Evolutionary conservation across 2,329 filamentous ascomycete species (phyloP), one percentile per base, ranked within the genome.

Genomic region (Pleoardoris graminearum): DNA sequence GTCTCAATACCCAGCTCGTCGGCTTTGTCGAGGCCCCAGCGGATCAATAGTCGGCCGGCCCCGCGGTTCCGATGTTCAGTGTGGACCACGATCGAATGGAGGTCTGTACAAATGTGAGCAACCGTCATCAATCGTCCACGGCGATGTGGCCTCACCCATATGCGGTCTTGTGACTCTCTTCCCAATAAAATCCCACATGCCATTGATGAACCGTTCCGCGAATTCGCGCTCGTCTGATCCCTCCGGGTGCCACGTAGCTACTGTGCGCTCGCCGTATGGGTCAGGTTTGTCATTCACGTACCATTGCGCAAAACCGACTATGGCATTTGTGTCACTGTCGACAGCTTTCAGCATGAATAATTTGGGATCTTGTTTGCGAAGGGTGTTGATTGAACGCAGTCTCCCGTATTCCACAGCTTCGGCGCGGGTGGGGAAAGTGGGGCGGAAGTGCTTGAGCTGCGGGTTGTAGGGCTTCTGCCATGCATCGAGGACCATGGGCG

Each of bases 1-100:
- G 57, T 62, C 27, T 63, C 61, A 17, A 66, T 55, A 2, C 57
- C 68, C 23, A 73, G 54, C n/a, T 65, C 63, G 45, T 74, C 70
- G 1, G 53, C 73, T n/a, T 74, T 66, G 1, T 65, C 60, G 3
- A 63, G 70, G 5, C 75, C 74, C 66, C 72, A 76, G 17, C 68
- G 62, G 23, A 77, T 59, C 29, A 76, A 60, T 42, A 72, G 63
- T 3, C 66, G 53, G 5, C 69, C 74, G 5, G 64, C 64, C 2
- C 75, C 75, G 7, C 68, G 67, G 7, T 64, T 56, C 8, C 72
- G 66, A 47, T 74, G 64, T 0, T 57, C 55, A 0, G 71, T 70
- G 36, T 55, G 32, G 2, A 64, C 61, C 12, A 52, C 36, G 14
- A 66, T 42, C 3, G 57, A 57, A 12, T 43, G 43, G 2, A 64